phyloP scores from a whole-genome alignment of 768 basidiomycete species.

The Cystobasidium tubakii region DNA sequence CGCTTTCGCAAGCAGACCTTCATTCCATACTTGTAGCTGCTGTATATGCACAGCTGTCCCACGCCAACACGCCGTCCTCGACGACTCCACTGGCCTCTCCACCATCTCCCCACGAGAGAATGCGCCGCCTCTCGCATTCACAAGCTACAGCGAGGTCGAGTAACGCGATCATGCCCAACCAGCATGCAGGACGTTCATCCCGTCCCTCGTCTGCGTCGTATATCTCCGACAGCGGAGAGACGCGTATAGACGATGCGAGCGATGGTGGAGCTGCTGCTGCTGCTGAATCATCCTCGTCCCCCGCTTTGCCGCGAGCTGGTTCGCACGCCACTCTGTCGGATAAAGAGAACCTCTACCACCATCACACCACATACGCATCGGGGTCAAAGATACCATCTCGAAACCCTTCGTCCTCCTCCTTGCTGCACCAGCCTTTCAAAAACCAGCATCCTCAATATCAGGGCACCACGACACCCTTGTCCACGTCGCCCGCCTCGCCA shows the following conservation, averaged over 20 bases:
- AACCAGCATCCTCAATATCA: neutral
- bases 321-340: neutral
- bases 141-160: neutral
- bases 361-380: neutral
- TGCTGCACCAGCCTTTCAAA: neutral
- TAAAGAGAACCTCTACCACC: neutral
- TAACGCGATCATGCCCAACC: neutral
- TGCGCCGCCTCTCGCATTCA: neutral
- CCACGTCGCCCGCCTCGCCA: neutral
- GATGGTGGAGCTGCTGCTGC: neutral
- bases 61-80: neutral
- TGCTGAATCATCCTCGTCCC: neutral
- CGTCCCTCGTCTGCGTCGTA: neutral
- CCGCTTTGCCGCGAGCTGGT: neutral
- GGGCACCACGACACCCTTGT: neutral
- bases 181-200: neutral
- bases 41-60: neutral
- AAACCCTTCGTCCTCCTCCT: neutral
- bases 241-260: neutral
- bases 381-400: neutral
- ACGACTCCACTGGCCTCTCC: neutral
- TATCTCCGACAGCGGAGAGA: neutral
- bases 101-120: neutral
- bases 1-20: neutral
- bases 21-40: conserved; percentile 5